Percentiles rank a stretch among this genome's conserved stretches.
These are phyloP conservation scores for Oenanthe sinensis DNA, from an alignment of 129 eudicot species.

Conservation along the genomic window DNA sequence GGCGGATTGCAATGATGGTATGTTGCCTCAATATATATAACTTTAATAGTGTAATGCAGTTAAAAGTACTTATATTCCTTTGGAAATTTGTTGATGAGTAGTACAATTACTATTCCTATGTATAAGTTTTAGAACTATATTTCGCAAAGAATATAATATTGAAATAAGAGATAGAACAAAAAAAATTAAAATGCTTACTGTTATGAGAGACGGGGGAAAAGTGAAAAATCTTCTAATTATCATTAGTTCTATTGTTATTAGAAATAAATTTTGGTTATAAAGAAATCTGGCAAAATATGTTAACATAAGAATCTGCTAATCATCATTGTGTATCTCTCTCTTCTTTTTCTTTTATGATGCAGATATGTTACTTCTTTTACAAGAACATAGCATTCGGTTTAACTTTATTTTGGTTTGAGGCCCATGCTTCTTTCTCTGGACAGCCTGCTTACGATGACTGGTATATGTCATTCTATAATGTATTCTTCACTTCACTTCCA, in stretches of 20 bases:
- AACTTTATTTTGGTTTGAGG: slow-evolving; percentile 97
- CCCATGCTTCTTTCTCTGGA: slow-evolving; percentile 93
- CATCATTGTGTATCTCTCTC: not conserved
- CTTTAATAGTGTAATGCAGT: not conserved
- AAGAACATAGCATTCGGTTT: slow-evolving; percentile 90
- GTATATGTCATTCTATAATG: slow-evolving; percentile 94
- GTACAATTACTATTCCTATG: not conserved
- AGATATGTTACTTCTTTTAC: slow-evolving; percentile 97
- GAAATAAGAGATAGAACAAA: not conserved
- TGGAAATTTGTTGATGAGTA: not conserved
- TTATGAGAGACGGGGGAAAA: not conserved
- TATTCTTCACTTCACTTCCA: slow-evolving; percentile 98
- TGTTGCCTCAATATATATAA: not conserved
- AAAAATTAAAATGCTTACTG: not conserved
- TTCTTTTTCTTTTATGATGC: slow-evolving; percentile 13
- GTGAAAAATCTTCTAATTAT: not conserved
- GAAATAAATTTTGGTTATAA: not conserved
- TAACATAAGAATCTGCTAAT: slow-evolving; percentile 1
- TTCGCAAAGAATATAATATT: not conserved
- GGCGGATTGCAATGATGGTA: slow-evolving; percentile 98
- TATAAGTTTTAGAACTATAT: not conserved
- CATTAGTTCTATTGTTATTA: not conserved
- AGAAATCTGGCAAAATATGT: not conserved
- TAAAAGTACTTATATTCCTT: not conserved
- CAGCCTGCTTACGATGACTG: slow-evolving; percentile 96